These are phyloP conservation scores for Volutella citrinella DNA, from an alignment of 2,329 filamentous ascomycete genomes.

Conservation along the genomic window DNA sequence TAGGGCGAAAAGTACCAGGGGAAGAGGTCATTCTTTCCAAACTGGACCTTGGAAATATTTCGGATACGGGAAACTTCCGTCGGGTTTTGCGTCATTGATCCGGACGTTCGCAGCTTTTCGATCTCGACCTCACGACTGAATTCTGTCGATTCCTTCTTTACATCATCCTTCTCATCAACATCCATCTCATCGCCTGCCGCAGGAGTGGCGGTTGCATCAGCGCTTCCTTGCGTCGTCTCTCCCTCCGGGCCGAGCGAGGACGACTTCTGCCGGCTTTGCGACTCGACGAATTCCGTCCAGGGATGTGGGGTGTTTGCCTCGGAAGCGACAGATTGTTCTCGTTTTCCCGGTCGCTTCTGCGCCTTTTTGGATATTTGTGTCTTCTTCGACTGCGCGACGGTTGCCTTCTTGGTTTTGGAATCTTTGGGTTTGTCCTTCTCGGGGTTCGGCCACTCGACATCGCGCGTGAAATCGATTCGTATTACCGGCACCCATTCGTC, in stretches of 20 bases:
- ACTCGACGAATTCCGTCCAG: conserved; percentile 51
- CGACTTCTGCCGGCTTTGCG: conserved; percentile 43
- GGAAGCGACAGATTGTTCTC: conserved; percentile 53
- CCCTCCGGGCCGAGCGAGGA: conserved; percentile 40
- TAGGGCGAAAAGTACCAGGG: conserved; percentile 99
- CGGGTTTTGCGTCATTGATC: conserved; percentile 98
- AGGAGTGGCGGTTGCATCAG: conserved; percentile 44
- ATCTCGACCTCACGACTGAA: conserved; percentile 89
- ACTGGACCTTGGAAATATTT: conserved; percentile 91
- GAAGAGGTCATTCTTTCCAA: conserved; percentile 87
- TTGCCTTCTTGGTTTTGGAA: conserved; percentile 67
- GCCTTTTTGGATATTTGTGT: conserved; percentile 55
- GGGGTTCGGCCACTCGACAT: conserved; percentile 94
- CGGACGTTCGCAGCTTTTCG: conserved; percentile 88
- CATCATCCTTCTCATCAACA: conserved; percentile 47
- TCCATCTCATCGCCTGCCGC: conserved; percentile 51
- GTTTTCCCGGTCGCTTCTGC: conserved; percentile 53
- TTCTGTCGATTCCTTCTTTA: conserved; percentile 47
- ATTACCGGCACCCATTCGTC: conserved; percentile 84
- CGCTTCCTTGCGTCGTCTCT: conserved; percentile 43
- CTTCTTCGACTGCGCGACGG: conserved; percentile 56
- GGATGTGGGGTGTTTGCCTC: conserved; percentile 54
- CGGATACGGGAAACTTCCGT: conserved; percentile 94
- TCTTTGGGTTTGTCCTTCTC: conserved; percentile 81
- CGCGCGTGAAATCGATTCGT: conserved; percentile 80